phyloP scores from a whole-genome alignment of 2,329 filamentous ascomycete genomes.

The Neocucurbitaria cava region DNA sequence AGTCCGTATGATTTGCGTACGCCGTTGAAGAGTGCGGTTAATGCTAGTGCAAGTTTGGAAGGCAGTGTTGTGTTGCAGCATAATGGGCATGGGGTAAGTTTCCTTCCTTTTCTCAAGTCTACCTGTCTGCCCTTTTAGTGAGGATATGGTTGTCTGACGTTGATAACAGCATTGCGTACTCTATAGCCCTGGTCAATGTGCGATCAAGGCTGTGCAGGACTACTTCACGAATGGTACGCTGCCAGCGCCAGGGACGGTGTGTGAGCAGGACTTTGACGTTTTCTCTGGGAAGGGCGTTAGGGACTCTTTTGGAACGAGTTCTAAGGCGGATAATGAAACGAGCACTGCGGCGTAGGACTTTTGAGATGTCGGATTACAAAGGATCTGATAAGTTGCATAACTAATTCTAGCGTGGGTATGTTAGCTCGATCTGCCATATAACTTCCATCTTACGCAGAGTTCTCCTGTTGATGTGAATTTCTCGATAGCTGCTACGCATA shows the following conservation, averaged over 20 bases:
- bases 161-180: not conserved
- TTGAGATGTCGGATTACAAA: no score
- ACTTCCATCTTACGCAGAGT: no score
- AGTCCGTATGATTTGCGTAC: conserved; percentile 9
- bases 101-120: not conserved
- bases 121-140: not conserved
- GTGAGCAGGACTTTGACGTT: conserved; percentile 12
- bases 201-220: conserved; percentile 2
- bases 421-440: no score
- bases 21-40: conserved; percentile 9
- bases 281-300: conserved; percentile 3
- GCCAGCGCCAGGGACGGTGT: conserved; percentile 14
- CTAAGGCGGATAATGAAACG: no score
- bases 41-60: conserved; percentile 10
- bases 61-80: conserved; percentile 15
- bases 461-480: no score
- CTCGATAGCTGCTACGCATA: no score
- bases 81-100: conserved; percentile 17
- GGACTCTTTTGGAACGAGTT: not conserved
- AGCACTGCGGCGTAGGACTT: no score
- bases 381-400: no score
- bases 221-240: conserved; percentile 15
- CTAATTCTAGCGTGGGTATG: no score
- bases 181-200: conserved; percentile 1
- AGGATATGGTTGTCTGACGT: not conserved